A percentile compares a stretch with the other conserved stretches of the same genome.
Conservation (phyloP, 2,329 filamentous ascomycete genomes). For the Cladosporium sp. region DNA sequence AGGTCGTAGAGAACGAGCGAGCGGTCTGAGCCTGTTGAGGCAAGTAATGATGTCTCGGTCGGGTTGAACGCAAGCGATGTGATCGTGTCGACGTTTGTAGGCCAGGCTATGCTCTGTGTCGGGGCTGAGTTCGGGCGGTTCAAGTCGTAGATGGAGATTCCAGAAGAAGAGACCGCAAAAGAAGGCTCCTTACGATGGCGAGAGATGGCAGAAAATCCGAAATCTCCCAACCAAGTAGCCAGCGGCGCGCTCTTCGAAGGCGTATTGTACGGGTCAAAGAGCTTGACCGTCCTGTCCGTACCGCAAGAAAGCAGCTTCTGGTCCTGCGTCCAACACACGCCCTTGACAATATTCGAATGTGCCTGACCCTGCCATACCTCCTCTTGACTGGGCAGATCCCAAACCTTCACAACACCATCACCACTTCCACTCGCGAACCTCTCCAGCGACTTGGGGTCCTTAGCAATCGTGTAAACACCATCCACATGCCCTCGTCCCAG, state of each 20-base stretch:
- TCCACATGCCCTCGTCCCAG: slow-evolving; percentile 89
- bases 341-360: slow-evolving; percentile 91
- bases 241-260: slow-evolving; percentile 62
- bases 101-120: slow-evolving; percentile 79
- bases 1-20: slow-evolving; percentile 88
- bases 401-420: slow-evolving; percentile 90
- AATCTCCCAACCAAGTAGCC: slow-evolving; percentile 76
- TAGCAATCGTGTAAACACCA: slow-evolving; percentile 52
- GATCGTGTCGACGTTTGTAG: slow-evolving; percentile 83
- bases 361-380: slow-evolving; percentile 74
- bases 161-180: slow-evolving; percentile 68
- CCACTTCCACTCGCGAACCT: slow-evolving; percentile 70
- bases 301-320: slow-evolving; percentile 81
- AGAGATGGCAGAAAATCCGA: slow-evolving; percentile 75
- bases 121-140: slow-evolving; percentile 70
- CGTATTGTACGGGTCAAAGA: slow-evolving; percentile 84
- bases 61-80: slow-evolving; percentile 86
- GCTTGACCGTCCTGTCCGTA: slow-evolving; percentile 77
- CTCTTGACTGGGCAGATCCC: slow-evolving; percentile 68
- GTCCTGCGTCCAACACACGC: slow-evolving; percentile 80
- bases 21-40: slow-evolving; percentile 76
- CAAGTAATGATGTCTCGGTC: slow-evolving; percentile 85
- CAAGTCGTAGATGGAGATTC: slow-evolving; percentile 84
- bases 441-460: slow-evolving; percentile 42
- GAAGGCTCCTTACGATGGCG: slow-evolving; percentile 72